These are phyloP conservation scores for Casuarina equisetifolia DNA, from an alignment of 306 rosid species.

Conservation along the genomic window DNA sequence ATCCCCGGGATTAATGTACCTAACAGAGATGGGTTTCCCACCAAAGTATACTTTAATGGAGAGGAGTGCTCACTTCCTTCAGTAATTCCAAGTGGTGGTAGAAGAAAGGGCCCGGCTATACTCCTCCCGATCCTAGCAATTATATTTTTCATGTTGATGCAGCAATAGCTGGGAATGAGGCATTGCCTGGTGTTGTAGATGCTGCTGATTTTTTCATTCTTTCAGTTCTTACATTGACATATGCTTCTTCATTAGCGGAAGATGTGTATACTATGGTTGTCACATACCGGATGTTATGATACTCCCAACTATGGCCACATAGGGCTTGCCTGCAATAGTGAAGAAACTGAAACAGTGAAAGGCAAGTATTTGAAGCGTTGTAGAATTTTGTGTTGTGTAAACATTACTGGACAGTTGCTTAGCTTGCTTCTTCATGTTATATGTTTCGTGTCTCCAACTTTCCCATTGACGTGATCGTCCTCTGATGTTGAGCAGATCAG, in stretches of 20 bases:
- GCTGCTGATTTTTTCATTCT: conserved; percentile 43
- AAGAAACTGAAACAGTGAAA: conserved; percentile 15
- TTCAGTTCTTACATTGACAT: conserved; percentile 24
- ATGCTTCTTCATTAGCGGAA: neutral
- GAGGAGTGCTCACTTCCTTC: conserved; percentile 90
- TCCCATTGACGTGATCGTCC: neutral
- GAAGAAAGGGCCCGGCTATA: conserved; percentile 33
- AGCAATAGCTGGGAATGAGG: conserved; percentile 31
- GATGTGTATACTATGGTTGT: neutral
- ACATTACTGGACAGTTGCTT: conserved; percentile 4
- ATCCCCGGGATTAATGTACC: conserved; percentile 65
- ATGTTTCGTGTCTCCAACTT: conserved; percentile 21
- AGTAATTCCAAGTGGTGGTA: conserved; percentile 50
- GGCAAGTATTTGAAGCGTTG: conserved; percentile 3
- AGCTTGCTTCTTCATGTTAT: conserved; percentile 25
- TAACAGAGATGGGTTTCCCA: conserved; percentile 82
- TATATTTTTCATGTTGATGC: conserved; percentile 37
- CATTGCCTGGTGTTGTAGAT: conserved; percentile 24
- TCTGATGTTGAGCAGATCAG: conserved; percentile 9
- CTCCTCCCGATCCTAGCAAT: conserved; percentile 33
- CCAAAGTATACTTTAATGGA: conserved; percentile 85
- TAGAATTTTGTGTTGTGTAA: conserved; percentile 11
- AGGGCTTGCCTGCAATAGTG: neutral
- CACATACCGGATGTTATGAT: neutral
- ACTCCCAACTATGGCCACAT: conserved; percentile 7